Percentiles rank a stretch among this genome's conserved stretches.
phyloP scores from a whole-genome alignment of 257 asterid genomes.

The Penstemon eatonii region DNA sequence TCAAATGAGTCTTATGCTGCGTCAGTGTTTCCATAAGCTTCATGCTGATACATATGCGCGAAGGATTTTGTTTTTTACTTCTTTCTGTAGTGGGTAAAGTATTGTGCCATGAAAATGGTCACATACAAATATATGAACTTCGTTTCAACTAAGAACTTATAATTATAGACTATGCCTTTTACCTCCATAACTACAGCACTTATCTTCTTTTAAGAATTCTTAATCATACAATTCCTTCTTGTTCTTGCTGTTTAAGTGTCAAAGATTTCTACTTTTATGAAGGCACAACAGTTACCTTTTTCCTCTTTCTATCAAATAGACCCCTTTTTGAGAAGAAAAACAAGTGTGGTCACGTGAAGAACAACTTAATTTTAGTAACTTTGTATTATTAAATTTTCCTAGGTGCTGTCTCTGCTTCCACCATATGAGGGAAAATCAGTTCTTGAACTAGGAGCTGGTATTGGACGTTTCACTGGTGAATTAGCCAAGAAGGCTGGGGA shows the following conservation, averaged over 20 bases:
- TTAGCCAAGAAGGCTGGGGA: constrained; percentile 70
- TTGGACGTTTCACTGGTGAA: constrained; percentile 97
- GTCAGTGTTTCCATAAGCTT: neutral
- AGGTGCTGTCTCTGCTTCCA: constrained; percentile 92
- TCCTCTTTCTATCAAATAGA: neutral
- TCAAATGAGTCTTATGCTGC: no score
- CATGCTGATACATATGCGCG: neutral
- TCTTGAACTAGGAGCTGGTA: constrained; percentile 98
- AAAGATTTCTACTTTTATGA: neutral
- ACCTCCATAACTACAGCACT: neutral
- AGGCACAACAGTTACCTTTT: neutral
- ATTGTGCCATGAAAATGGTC: no score
- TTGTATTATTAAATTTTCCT: neutral
- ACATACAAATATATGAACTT: neutral
- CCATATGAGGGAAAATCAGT: constrained; percentile 75
- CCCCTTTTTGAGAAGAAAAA: neutral
- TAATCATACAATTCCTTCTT: neutral
- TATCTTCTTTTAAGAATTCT: neutral
- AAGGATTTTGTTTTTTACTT: neutral
- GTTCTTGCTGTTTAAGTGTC: neutral
- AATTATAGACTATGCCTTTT: neutral
- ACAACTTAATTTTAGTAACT: neutral
- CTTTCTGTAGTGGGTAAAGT: neutral
- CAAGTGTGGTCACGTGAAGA: neutral
- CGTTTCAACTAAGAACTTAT: neutral